phyloP scores from a whole-genome alignment of 2,329 filamentous ascomycete species.

The Colletotrichum agaves region DNA sequence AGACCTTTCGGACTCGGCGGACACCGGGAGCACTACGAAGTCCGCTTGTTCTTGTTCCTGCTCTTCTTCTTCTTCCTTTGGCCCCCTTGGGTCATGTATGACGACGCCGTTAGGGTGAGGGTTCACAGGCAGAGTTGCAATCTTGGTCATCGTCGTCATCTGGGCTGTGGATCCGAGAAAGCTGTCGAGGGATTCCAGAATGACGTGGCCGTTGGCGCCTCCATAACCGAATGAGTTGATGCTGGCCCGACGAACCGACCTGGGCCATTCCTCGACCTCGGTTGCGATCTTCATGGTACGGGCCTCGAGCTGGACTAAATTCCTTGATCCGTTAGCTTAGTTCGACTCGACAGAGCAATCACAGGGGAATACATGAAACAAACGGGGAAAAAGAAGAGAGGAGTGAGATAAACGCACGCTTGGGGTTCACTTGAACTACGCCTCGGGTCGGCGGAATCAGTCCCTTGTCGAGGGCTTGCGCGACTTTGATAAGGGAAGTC shows the following conservation, averaged over 20 bases:
- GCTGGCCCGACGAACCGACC: conserved; percentile 13
- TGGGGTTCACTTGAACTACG: conserved; percentile 42
- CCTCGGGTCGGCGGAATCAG: conserved; percentile 43
- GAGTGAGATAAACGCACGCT: not conserved
- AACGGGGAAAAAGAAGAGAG: too few species aligned
- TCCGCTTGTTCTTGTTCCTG: too few species aligned
- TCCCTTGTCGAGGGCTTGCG: conserved; percentile 42
- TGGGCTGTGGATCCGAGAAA: not conserved
- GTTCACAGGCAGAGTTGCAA: too few species aligned
- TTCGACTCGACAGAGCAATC: not conserved
- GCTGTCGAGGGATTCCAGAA: conserved; percentile 1
- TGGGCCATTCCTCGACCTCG: not conserved
- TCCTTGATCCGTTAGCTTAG: too few species aligned
- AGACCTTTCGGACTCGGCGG: too few species aligned
- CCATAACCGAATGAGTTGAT: conserved; percentile 37
- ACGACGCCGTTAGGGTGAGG: too few species aligned
- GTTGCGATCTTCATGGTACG: too few species aligned
- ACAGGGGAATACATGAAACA: too few species aligned
- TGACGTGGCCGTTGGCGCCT: conserved; percentile 16
- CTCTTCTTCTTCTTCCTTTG: too few species aligned
- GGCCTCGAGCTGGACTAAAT: too few species aligned
- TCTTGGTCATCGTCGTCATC: not conserved
- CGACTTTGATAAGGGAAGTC: conserved; percentile 43
- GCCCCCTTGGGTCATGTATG: too few species aligned
- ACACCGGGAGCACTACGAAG: too few species aligned